Conservation (phyloP, 768 basidiomycete species). For the Dacryopinax primogenitus region DNA sequence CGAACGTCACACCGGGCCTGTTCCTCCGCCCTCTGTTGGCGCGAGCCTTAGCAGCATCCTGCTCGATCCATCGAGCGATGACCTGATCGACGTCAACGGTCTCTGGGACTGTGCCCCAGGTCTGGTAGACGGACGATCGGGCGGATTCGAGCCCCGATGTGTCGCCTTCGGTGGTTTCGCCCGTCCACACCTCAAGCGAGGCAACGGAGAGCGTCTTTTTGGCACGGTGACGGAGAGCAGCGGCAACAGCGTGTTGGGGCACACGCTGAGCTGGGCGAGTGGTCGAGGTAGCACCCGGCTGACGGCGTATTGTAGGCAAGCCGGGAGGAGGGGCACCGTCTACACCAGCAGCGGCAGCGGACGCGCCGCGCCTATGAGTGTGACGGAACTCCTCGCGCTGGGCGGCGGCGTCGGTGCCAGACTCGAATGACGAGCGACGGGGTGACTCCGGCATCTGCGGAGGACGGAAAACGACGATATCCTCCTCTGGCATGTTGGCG, state of each 20-base stretch:
- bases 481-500: not conserved
- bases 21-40: slow-evolving; percentile 16
- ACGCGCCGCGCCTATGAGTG: not conserved
- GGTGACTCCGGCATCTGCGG: not conserved
- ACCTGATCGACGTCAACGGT: not conserved
- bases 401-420: not conserved
- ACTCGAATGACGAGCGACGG: not conserved
- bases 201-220: not conserved
- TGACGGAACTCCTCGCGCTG: not conserved
- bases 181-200: slow-evolving; percentile 5
- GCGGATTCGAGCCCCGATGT: not conserved
- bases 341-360: not conserved
- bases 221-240: not conserved
- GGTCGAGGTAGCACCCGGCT: not conserved
- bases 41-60: not conserved
- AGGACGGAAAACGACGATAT: not conserved
- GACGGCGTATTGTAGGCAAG: not conserved
- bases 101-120: not conserved
- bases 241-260: not conserved
- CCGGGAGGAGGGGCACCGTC: not conserved
- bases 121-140: slow-evolving; percentile 3
- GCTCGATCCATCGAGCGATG: not conserved
- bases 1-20: slow-evolving; percentile 56
- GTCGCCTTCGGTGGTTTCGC: not conserved
- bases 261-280: not conserved